Conservation (phyloP, 2,329 filamentous ascomycete species). For the Colletotrichum shisoi region DNA sequence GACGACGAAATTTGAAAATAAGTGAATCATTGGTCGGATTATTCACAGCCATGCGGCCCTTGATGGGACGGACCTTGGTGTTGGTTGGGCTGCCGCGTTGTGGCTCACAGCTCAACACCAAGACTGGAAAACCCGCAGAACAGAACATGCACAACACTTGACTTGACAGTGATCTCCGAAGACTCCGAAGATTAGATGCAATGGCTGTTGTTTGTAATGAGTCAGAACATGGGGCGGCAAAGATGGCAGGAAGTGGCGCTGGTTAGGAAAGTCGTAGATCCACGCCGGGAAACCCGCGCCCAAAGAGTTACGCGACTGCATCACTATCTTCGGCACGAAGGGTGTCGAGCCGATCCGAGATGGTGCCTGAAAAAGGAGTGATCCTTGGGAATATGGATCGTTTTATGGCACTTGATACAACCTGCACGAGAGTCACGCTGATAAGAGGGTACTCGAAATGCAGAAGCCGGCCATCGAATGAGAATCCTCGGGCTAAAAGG, state of each 20-base stretch:
- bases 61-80: neutral
- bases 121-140: too few species aligned
- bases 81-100: neutral
- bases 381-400: neutral
- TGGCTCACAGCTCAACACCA: neutral
- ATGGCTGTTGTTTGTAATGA: neutral
- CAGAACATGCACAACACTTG: neutral
- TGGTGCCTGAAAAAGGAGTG: neutral
- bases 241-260: neutral
- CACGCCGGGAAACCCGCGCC: neutral
- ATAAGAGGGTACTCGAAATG: neutral
- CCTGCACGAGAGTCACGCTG: neutral
- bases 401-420: constrained; percentile 13
- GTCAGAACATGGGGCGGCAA: too few species aligned
- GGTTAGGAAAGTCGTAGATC: neutral
- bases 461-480: neutral
- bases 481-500: neutral
- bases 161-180: neutral
- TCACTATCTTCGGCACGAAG: constrained; percentile 13
- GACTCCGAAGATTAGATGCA: neutral
- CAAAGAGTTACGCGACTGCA: neutral
- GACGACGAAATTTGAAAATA: neutral
- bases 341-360: neutral
- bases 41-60: neutral
- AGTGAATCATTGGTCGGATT: neutral